phyloP scores from a whole-genome alignment of 2,329 filamentous ascomycete species.

The Xylariaceae sp. region DNA sequence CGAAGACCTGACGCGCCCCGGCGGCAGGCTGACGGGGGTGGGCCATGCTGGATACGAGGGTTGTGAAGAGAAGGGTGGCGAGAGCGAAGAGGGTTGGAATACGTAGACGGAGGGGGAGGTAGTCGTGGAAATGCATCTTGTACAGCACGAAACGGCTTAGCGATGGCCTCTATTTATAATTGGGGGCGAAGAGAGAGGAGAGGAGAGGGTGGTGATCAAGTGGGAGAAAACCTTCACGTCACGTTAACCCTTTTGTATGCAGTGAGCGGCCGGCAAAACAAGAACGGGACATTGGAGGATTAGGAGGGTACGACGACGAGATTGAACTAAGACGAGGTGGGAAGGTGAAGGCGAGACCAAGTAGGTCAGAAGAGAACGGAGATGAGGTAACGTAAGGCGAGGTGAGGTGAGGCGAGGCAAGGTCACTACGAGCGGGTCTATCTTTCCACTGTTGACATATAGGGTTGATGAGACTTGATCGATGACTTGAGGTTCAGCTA shows the following conservation, averaged over 20 bases:
- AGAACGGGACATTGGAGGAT: neutral
- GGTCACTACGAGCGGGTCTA: neutral
- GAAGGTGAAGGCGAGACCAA: neutral
- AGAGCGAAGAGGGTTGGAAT: conserved; percentile 8
- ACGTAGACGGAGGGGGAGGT: no score
- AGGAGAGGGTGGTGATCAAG: neutral
- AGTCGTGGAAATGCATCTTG: conserved; percentile 22
- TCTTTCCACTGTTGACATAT: no score
- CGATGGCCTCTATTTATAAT: neutral
- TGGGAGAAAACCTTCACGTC: neutral
- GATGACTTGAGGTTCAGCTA: no score
- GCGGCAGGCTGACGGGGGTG: conserved; percentile 12
- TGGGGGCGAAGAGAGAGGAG: neutral
- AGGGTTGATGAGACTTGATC: no score
- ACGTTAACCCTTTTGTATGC: neutral
- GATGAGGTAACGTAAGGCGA: neutral
- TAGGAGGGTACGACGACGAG: neutral
- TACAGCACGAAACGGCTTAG: no score
- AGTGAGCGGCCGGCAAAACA: neutral
- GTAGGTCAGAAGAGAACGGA: neutral
- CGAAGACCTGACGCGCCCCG: conserved; percentile 33
- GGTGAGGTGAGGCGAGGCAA: neutral
- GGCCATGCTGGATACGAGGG: conserved; percentile 12
- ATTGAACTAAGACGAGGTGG: neutral
- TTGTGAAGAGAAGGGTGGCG: conserved; percentile 17